phyloP scores from a whole-genome alignment of 225 moss, liverwort and hornwort genomes.

The Neckera pumila region DNA sequence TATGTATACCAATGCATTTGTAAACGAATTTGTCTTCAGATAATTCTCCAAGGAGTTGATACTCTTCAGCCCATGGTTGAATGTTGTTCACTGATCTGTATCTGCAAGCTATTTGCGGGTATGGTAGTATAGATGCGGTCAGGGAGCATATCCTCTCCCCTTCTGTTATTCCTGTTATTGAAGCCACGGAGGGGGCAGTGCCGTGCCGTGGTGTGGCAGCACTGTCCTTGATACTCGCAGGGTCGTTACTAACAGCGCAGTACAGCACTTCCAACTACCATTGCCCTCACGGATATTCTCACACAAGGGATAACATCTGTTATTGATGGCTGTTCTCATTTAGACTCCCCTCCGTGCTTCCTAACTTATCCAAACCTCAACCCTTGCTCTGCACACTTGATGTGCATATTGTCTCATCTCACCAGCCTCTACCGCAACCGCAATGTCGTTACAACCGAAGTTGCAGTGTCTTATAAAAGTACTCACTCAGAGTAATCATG shows the following conservation, averaged over 20 bases:
- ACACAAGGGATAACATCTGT: neutral
- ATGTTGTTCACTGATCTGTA: neutral
- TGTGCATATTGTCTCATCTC: neutral
- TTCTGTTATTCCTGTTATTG: conserved; percentile 15
- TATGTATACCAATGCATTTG: too few species aligned
- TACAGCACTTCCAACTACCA: conserved; percentile 5
- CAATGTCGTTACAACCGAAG: neutral
- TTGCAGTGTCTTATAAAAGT: neutral
- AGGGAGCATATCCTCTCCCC: neutral
- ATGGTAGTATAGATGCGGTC: neutral
- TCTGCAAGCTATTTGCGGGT: neutral
- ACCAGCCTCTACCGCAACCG: neutral
- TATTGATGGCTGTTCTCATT: neutral
- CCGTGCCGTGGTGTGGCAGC: neutral
- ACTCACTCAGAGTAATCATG: neutral
- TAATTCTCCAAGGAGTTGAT: neutral
- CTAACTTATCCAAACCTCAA: neutral
- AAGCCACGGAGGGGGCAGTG: neutral
- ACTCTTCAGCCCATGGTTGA: too few species aligned
- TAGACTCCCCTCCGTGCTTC: neutral
- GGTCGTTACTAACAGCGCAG: conserved; percentile 9
- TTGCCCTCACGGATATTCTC: neutral
- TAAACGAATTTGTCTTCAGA: neutral
- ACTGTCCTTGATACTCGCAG: conserved; percentile 2
- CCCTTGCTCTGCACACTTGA: neutral